Conservation (phyloP, 305 asterid species). For the Rubia balearica region DNA sequence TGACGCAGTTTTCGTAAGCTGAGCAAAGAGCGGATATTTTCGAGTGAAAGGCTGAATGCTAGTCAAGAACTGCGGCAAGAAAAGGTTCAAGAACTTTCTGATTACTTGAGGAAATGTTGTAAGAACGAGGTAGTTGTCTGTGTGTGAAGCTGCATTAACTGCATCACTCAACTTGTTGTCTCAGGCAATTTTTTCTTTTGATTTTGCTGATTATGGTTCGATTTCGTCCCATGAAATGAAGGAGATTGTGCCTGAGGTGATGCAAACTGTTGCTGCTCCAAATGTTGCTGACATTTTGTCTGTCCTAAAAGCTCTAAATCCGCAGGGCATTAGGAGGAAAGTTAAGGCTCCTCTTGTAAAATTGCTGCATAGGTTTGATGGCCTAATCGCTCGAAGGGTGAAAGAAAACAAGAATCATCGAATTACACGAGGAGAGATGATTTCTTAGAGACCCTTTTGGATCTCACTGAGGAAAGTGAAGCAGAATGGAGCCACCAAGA, state of each 20-base stretch:
- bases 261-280: conserved; percentile 16
- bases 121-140: conserved; percentile 14
- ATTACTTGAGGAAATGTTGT: conserved; percentile 18
- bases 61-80: conserved; percentile 23
- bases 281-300: conserved; percentile 31
- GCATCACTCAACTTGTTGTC: conserved; percentile 29
- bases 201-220: conserved; percentile 23
- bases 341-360: conserved; percentile 10
- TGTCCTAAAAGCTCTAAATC: conserved; percentile 19
- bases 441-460: conserved; percentile 18
- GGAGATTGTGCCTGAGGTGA: conserved; percentile 16
- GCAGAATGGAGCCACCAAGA: conserved; percentile 16
- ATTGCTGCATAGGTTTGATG: conserved; percentile 22
- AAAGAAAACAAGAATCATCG: not conserved
- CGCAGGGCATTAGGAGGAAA: conserved; percentile 19
- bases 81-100: conserved; percentile 17
- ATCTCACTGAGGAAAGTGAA: conserved; percentile 18
- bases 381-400: conserved; percentile 18
- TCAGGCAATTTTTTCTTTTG: conserved; percentile 27
- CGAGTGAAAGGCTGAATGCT: conserved; percentile 19
- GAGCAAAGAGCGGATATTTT: conserved; percentile 29
- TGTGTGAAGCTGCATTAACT: conserved; percentile 29
- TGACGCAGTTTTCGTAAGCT: conserved; percentile 33
- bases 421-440: conserved; percentile 19
- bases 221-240: conserved; percentile 23